Conservation (phyloP, 257 asterid genomes). For the Nicotiana knightiana region DNA sequence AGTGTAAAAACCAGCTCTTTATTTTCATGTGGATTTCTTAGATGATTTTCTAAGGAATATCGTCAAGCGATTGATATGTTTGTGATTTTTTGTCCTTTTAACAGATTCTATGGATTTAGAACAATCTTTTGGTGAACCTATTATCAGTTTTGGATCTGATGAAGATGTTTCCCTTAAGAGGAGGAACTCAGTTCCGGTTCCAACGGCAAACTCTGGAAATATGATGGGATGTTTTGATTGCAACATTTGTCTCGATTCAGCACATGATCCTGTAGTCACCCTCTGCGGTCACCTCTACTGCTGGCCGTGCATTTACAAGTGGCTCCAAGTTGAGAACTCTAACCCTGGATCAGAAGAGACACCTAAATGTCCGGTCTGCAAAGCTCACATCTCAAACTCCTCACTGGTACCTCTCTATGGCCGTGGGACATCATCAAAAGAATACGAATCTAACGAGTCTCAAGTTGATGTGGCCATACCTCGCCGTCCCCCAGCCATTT, state of each 20-base stretch:
- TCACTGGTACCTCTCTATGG: slow-evolving; percentile 34
- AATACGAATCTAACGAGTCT: neutral
- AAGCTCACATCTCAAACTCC: slow-evolving; percentile 19
- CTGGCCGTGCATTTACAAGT: slow-evolving; percentile 81
- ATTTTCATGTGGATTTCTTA: neutral
- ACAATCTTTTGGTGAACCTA: slow-evolving; percentile 37
- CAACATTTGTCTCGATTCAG: slow-evolving; percentile 77
- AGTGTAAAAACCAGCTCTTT: neutral
- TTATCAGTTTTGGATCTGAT: slow-evolving; percentile 28
- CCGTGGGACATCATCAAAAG: slow-evolving; percentile 16
- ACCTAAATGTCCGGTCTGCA: slow-evolving; percentile 33
- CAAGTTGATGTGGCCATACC: slow-evolving; percentile 7
- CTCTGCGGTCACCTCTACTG: slow-evolving; percentile 86
- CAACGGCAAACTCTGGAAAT: slow-evolving; percentile 34
- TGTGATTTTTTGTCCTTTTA: slow-evolving; percentile 4
- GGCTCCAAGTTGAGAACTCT: slow-evolving; percentile 17
- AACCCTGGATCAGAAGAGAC: slow-evolving; percentile 10
- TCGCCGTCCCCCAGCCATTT: slow-evolving; percentile 17
- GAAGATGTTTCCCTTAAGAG: slow-evolving; percentile 34
- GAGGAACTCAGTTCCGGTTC: slow-evolving; percentile 23
- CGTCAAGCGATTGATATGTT: neutral
- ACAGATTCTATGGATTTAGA: slow-evolving; percentile 57
- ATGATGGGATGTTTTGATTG: slow-evolving; percentile 67
- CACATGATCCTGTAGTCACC: slow-evolving; percentile 74
- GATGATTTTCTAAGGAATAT: neutral